phyloP scores from a whole-genome alignment of 768 basidiomycete genomes.

The Lactarius sanguifluus region DNA sequence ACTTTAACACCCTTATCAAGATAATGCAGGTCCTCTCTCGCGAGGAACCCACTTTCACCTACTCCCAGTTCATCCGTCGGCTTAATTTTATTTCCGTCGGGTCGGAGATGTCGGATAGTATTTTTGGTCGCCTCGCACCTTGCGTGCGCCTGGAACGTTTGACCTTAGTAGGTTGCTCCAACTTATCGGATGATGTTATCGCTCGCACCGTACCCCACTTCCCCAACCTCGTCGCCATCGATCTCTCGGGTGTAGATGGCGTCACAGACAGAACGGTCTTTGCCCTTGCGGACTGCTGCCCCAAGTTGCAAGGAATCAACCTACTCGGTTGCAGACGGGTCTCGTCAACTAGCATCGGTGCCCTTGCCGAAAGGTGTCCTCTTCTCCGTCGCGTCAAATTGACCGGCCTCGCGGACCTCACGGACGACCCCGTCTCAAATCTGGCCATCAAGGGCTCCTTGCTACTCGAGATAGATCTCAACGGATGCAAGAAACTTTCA shows the following conservation, averaged over 20 bases:
- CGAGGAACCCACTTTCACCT: conserved; percentile 77
- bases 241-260: conserved; percentile 70
- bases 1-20: conserved; percentile 67
- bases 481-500: conserved; percentile 75
- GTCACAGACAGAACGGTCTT: conserved; percentile 71
- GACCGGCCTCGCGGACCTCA: conserved; percentile 70
- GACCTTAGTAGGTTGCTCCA: conserved; percentile 77
- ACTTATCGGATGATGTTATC: conserved; percentile 64
- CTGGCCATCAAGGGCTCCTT: conserved; percentile 79
- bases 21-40: conserved; percentile 71
- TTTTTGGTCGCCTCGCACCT: conserved; percentile 65
- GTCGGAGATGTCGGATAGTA: conserved; percentile 66
- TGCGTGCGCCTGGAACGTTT: conserved; percentile 87
- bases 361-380: conserved; percentile 72
- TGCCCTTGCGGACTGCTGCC: conserved; percentile 67
- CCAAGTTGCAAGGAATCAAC: conserved; percentile 88
- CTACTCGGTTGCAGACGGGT: conserved; percentile 79
- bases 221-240: conserved; percentile 80
- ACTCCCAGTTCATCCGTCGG: conserved; percentile 83
- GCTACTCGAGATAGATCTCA: conserved; percentile 92
- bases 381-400: conserved; percentile 89
- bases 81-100: conserved; percentile 83
- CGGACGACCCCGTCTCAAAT: conserved; percentile 71
- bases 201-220: conserved; percentile 64
- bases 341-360: conserved; percentile 73